phyloP scores from a whole-genome alignment of 257 asterid genomes.

The Fraxinus excelsior region DNA sequence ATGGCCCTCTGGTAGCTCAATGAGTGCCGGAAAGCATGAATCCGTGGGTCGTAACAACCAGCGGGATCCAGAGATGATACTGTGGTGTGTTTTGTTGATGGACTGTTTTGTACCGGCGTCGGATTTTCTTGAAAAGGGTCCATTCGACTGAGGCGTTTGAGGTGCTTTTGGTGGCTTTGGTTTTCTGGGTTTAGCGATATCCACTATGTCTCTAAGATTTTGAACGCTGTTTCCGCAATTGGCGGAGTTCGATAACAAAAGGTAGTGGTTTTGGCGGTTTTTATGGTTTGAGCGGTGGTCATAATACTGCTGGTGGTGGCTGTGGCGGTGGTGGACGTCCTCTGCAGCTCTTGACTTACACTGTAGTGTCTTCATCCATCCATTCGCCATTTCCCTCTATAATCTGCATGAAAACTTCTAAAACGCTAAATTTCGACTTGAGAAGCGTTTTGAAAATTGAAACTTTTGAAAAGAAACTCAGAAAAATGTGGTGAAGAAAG shows the following conservation, averaged over 20 bases:
- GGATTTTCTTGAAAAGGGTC: constrained; percentile 43
- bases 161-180: constrained; percentile 28
- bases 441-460: not conserved
- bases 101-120: constrained; percentile 28
- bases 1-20: constrained; percentile 77
- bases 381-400: constrained; percentile 53
- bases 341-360: constrained; percentile 83
- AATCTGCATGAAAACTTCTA: constrained; percentile 17
- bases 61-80: constrained; percentile 2
- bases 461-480: not conserved
- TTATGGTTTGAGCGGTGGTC: constrained; percentile 1
- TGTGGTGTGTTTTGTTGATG: constrained; percentile 27
- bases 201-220: constrained; percentile 42
- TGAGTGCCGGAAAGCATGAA: constrained; percentile 58
- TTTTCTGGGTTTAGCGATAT: constrained; percentile 32
- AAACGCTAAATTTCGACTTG: not conserved
- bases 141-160: constrained; percentile 11
- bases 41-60: constrained; percentile 21
- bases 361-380: constrained; percentile 84
- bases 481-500: not conserved
- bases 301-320: not conserved
- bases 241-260: constrained; percentile 44
- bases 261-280: constrained; percentile 37
- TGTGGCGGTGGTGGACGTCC: constrained; percentile 78
- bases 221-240: constrained; percentile 65